Conservation (phyloP, 148 eudicot species). For the Camellia granthamiana region DNA sequence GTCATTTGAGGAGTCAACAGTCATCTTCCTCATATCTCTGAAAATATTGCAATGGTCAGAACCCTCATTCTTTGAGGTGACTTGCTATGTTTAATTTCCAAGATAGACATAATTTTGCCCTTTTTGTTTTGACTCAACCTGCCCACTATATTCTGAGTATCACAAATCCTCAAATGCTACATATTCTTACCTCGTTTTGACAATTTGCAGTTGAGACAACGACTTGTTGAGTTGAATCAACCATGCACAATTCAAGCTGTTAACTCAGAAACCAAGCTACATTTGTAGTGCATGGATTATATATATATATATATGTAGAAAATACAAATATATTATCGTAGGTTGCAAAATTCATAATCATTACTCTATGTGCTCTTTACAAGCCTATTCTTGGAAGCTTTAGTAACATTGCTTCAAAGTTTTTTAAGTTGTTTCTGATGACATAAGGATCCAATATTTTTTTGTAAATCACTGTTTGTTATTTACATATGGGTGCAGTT, state of each 20-base stretch:
- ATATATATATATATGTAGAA: too few species aligned
- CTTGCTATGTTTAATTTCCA: background rate
- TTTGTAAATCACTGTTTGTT: background rate
- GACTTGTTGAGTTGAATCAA: background rate
- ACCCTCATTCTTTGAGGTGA: background rate
- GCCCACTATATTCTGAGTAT: background rate
- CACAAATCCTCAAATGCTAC: background rate
- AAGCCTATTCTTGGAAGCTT: background rate
- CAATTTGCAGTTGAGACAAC: background rate
- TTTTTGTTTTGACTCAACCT: background rate
- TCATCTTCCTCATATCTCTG: background rate
- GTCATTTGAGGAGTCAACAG: background rate
- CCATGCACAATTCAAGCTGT: background rate
- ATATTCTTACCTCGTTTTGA: background rate
- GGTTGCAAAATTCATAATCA: background rate
- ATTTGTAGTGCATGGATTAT: background rate
- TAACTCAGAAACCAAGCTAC: background rate
- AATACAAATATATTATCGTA: background rate
- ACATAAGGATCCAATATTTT: background rate
- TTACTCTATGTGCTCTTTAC: background rate
- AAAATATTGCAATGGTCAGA: background rate
- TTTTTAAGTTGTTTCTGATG: background rate
- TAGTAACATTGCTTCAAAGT: background rate
- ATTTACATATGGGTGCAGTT: slow-evolving; percentile 41
- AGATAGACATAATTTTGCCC: background rate